These are phyloP conservation scores for Phytopythium delawarense DNA, from an alignment of 352 stramenopile species.

Conservation along the genomic window DNA sequence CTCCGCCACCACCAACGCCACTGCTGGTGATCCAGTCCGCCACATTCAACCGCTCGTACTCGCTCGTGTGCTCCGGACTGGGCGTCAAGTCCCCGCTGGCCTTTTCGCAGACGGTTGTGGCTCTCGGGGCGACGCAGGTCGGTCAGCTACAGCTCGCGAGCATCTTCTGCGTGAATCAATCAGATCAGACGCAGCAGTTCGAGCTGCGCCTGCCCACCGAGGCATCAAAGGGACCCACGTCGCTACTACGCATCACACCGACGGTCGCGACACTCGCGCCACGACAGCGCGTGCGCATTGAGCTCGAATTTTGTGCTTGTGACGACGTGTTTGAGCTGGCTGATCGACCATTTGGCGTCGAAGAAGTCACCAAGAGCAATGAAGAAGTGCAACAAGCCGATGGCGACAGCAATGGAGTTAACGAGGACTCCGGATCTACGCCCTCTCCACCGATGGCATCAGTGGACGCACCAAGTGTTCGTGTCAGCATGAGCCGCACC, in stretches of 20 bases:
- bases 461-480: constrained; percentile 5
- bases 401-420: background rate
- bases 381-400: background rate
- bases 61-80: constrained; percentile 22
- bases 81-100: constrained; percentile 21
- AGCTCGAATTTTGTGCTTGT: constrained; percentile 75
- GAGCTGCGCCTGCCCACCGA: constrained; percentile 28
- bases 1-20: constrained; percentile 10
- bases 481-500: constrained; percentile 10
- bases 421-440: background rate
- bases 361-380: background rate
- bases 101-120: constrained; percentile 33
- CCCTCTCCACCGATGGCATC: background rate
- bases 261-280: constrained; percentile 49
- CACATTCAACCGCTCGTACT: constrained; percentile 36
- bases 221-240: background rate
- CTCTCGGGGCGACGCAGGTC: constrained; percentile 31
- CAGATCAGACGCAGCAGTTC: constrained; percentile 18
- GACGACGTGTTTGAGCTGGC: constrained; percentile 35
- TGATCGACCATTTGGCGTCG: constrained; percentile 10
- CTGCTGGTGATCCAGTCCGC: constrained; percentile 28
- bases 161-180: constrained; percentile 28
- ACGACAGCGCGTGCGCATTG: constrained; percentile 47
- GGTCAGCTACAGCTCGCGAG: constrained; percentile 32
- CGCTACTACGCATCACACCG: constrained; percentile 55